Conservation (phyloP, 257 asterid species). For the Leonotis leonurus region DNA sequence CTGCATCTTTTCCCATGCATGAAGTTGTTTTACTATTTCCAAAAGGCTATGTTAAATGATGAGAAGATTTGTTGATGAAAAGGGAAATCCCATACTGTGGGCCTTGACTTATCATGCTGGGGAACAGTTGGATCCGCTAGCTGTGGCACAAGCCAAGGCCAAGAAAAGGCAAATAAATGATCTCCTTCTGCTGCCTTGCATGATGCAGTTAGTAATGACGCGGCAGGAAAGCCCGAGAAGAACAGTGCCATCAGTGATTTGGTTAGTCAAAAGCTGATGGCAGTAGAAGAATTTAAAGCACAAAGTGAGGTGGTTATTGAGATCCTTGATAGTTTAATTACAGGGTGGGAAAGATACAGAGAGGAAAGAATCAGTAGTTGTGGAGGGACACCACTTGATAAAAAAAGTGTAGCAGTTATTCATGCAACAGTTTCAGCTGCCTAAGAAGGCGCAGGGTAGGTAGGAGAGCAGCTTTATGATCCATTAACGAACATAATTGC, state of each 20-base stretch:
- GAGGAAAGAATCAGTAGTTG: conserved; percentile 85
- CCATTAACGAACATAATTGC: conserved; percentile 53
- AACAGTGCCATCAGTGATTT: conserved; percentile 32
- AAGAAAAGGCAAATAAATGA: conserved; percentile 77
- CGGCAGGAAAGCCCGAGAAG: conserved; percentile 33
- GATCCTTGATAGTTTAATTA: conserved; percentile 84
- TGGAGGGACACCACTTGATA: conserved; percentile 97
- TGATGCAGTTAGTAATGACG: conserved; percentile 22
- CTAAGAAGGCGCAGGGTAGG: conserved; percentile 64
- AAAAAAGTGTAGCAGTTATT: conserved; percentile 84
- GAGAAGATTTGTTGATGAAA: conserved; percentile 89
- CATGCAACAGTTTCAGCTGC: conserved; percentile 90
- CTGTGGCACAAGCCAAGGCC: conserved; percentile 81
- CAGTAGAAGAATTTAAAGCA: conserved; percentile 86
- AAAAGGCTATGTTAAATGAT: no score
- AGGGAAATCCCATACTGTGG: conserved; percentile 85
- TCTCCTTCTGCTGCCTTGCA: conserved; percentile 35
- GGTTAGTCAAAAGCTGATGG: conserved; percentile 81
- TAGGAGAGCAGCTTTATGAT: conserved; percentile 78
- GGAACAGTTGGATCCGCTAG: conserved; percentile 77
- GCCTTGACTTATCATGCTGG: conserved; percentile 97
- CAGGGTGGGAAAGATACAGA: conserved; percentile 93
- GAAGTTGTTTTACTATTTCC: no score
- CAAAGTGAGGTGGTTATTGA: conserved; percentile 98
- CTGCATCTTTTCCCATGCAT: no score